These are phyloP conservation scores for Penicillium thymicola DNA, from an alignment of 2,329 filamentous ascomycete species.

Conservation along the genomic window DNA sequence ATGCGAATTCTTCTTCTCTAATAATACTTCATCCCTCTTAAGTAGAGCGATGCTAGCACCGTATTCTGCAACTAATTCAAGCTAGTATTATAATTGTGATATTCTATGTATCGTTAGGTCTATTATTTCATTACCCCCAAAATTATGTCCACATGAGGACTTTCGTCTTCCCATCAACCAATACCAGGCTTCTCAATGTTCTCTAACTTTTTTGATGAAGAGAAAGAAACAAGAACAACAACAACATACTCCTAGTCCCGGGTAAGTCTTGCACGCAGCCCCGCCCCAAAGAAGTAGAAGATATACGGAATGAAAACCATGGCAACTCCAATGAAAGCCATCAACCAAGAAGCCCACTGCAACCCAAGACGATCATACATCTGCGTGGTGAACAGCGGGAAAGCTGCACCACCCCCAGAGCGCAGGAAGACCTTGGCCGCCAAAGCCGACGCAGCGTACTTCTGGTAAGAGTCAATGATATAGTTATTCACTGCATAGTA, in stretches of 20 bases:
- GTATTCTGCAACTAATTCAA: not conserved
- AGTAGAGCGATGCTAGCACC: not conserved
- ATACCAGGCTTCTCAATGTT: not conserved
- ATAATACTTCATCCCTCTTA: not conserved
- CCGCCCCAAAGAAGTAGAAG: conserved; percentile 19
- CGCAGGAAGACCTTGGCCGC: conserved; percentile 48
- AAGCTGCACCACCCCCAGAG: conserved; percentile 64
- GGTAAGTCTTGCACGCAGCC: conserved; percentile 15
- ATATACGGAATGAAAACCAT: conserved; percentile 24
- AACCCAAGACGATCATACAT: conserved; percentile 70
- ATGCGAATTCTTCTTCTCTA: not conserved
- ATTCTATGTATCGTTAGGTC: not conserved
- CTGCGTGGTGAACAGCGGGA: conserved; percentile 72
- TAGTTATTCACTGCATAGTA: conserved; percentile 74
- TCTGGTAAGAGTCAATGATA: conserved; percentile 61
- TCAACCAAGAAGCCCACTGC: conserved; percentile 68
- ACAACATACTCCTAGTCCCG: not conserved
- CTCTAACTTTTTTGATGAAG: not conserved
- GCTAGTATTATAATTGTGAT: not conserved
- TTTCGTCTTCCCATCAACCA: not conserved
- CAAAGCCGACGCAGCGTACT: conserved; percentile 43
- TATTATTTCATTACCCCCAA: not conserved
- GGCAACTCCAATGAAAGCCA: conserved; percentile 54
- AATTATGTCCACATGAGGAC: not conserved
- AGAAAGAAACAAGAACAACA: not conserved